Evolutionary conservation across 2,329 filamentous ascomycete species (phyloP).

Genomic region (Claviceps monticola): DNA sequence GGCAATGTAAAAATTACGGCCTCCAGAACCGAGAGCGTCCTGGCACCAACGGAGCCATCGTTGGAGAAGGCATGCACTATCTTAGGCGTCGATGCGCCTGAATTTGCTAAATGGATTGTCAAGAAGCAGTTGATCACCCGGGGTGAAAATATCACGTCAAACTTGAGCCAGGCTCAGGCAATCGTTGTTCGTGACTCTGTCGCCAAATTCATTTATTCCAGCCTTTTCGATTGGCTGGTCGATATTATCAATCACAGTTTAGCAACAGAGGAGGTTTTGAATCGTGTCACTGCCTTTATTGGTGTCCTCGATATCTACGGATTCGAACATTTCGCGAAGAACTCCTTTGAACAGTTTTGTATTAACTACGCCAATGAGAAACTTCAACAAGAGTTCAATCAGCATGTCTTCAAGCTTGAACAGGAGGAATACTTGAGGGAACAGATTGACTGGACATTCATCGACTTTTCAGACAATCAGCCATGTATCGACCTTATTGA

Average conservation of each 20-base stretch:
- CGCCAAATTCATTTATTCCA: constrained; percentile 97
- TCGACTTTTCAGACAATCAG: constrained; percentile 98
- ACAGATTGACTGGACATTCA: constrained; percentile 98
- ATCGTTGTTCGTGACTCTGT: constrained; percentile 92
- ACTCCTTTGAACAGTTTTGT: constrained; percentile 99
- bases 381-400: constrained; percentile 97
- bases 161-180: constrained; percentile 85
- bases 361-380: constrained; percentile 99
- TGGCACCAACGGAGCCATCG: constrained; percentile 68
- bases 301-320: constrained; percentile 98
- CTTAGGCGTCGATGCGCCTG: constrained; percentile 70
- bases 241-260: constrained; percentile 87
- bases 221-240: constrained; percentile 97
- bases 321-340: constrained; percentile 98
- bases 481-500: constrained; percentile 98
- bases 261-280: constrained; percentile 76
- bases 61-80: constrained; percentile 70
- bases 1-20: constrained; percentile 95
- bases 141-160: constrained; percentile 95
- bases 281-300: constrained; percentile 77
- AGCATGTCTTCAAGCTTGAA: constrained; percentile 97
- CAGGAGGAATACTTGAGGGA: constrained; percentile 95
- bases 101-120: constrained; percentile 95
- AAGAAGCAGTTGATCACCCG: constrained; percentile 97
- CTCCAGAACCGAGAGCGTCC: constrained; percentile 73